Evolutionary conservation across 176 grass and related monocot species (phyloP).

Genomic region (Oryza glaberrima): DNA sequence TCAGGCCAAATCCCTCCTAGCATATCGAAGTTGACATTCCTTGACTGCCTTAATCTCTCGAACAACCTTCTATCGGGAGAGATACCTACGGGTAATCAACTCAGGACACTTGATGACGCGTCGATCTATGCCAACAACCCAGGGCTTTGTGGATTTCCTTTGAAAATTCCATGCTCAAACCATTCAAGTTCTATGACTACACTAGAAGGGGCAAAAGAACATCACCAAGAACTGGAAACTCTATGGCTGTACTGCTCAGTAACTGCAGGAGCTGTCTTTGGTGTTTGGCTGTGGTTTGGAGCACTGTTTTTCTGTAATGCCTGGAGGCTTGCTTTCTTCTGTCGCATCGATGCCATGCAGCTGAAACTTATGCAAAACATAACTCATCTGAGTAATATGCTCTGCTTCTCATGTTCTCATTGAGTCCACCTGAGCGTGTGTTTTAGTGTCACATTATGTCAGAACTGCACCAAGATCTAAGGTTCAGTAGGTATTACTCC

Average conservation of each 20-base stretch:
- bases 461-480: too few species aligned
- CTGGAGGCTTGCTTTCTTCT: too few species aligned
- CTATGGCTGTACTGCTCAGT: not conserved
- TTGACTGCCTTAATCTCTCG: not conserved
- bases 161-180: not conserved
- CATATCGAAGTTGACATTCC: not conserved
- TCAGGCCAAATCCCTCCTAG: constrained; percentile 25
- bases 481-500: too few species aligned
- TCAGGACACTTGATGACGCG: not conserved
- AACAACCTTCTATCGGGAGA: constrained; percentile 24
- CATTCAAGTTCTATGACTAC: not conserved
- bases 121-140: constrained; percentile 18
- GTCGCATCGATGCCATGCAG: too few species aligned
- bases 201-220: not conserved
- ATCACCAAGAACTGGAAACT: not conserved
- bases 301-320: too few species aligned
- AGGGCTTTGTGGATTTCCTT: constrained; percentile 7
- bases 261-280: constrained; percentile 1
- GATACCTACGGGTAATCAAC: constrained; percentile 21
- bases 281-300: too few species aligned
- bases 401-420: too few species aligned
- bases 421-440: too few species aligned
- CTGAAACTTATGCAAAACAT: too few species aligned
- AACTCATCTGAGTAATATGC: too few species aligned
- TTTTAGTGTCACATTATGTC: too few species aligned